Percentiles rank a stretch among this genome's conserved stretches.
Evolutionary conservation across 768 basidiomycete species (phyloP).

Genomic region (Rhodotorula graminis): DNA sequence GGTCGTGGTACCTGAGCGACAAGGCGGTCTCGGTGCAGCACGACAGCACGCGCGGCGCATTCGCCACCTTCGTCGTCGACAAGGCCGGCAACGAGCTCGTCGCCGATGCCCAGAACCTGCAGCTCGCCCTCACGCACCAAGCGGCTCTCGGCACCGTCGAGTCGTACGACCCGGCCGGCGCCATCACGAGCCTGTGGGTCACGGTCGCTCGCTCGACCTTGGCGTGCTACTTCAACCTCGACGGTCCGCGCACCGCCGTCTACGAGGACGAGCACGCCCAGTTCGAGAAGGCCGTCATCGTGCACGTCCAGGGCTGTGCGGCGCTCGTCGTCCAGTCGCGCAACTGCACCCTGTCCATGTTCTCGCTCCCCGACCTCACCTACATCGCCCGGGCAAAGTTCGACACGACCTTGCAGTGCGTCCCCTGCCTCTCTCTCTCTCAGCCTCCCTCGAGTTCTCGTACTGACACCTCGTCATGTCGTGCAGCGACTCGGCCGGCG

Average conservation of each 20-base stretch:
- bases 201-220: conserved; percentile 16
- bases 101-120: conserved; percentile 24
- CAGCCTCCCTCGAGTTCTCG: neutral
- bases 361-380: conserved; percentile 17
- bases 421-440: neutral
- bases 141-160: neutral
- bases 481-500: conserved; percentile 25
- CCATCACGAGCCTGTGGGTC: conserved; percentile 34
- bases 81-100: conserved; percentile 33
- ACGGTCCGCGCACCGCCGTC: conserved; percentile 25
- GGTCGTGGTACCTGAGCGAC: conserved; percentile 49
- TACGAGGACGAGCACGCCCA: conserved; percentile 25
- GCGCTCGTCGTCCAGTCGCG: conserved; percentile 28
- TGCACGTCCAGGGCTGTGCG: conserved; percentile 14
- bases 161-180: conserved; percentile 22
- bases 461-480: neutral
- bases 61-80: conserved; percentile 48
- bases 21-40: conserved; percentile 47
- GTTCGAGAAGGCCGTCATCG: conserved; percentile 22
- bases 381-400: conserved; percentile 22
- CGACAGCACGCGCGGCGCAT: conserved; percentile 46
- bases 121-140: conserved; percentile 30
- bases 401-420: conserved; percentile 31
- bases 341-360: conserved; percentile 11
- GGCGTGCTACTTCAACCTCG: conserved; percentile 34